Base-by-base conservation (phyloP, 1,284 basidiomycete genomes). In the Apiotrichum gamsii region DNA sequence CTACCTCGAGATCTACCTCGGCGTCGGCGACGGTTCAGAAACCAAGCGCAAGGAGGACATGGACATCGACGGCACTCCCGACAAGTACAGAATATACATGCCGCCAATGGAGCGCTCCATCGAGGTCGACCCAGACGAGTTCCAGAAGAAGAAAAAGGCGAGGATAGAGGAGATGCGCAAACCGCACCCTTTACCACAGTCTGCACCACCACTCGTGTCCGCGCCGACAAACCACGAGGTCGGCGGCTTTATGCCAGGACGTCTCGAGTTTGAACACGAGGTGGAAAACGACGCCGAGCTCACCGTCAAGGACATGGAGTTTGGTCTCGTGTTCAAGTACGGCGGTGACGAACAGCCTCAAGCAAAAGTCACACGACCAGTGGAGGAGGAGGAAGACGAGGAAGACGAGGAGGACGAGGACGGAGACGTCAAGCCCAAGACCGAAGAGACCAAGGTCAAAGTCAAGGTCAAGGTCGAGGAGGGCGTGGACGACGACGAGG, bases 191-290 rank as follows among this genome's bases (percentile, higher is more conserved):
- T 55, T 74, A n/a, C 73, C 74, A 0, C 33, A 45, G 0, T 63
- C 68, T 0, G 60, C 69, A 2, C 64, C 90, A 62, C 79, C 84
- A 5, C 84, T 94, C 8, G 89, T 87, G n/a, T 96, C 93, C 9
- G 84, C 85, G 1, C 94, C 94, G 4, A 90, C 87, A 2, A 85
- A 91, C 24, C 95, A 97, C 72, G 95, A 98, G 74, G 80, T 98
- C 34, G 83, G 83, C 11, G 88, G 87, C 0, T 97, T 87, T 74
- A 87, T 98, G 72, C 94, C 94, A 8, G 94, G 94, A 16, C 84
- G 95, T 36, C 79, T 98, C 40, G 94, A 98, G 70, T 98, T 98
- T 67, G 95, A 98, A 68, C 87, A 90, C 59, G 95, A 98, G 72
- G 75, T 90, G 16, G 94, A 97, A 66, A 93, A 95, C 66, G 91